Percentiles rank a stretch among this genome's conserved stretches.
Conservation (phyloP, 1,139 yeast species). For the Zygoascus sp. region DNA sequence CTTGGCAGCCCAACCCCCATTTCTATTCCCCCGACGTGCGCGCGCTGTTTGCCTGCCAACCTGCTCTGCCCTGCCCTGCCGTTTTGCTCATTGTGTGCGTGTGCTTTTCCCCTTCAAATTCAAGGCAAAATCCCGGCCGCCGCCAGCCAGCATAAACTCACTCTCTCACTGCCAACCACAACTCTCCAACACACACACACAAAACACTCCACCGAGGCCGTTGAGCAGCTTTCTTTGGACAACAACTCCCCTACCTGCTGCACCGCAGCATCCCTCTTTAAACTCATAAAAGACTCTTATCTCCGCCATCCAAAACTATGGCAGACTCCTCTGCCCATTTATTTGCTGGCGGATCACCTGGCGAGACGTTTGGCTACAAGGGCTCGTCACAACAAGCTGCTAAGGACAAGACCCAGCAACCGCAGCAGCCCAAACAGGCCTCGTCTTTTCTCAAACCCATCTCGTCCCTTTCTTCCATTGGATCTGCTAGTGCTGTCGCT, state of each 20-base stretch:
- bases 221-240: neutral
- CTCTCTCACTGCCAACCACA: neutral
- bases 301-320: constrained; percentile 2
- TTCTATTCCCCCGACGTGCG: no score
- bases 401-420: neutral
- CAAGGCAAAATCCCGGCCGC: neutral
- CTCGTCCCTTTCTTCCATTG: constrained; percentile 1
- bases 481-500: no score
- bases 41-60: no score
- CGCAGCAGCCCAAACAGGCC: neutral
- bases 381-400: neutral
- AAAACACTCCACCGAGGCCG: neutral
- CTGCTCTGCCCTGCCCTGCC: no score
- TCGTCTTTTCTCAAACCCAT: constrained; percentile 3
- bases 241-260: neutral
- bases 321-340: constrained; percentile 5
- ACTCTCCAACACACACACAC: constrained; percentile 1
- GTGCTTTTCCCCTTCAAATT: no score
- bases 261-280: neutral
- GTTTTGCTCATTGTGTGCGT: no score
- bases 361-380: neutral
- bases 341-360: constrained; percentile 5
- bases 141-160: neutral
- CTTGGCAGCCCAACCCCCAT: no score
- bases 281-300: neutral